Base-by-base conservation (phyloP, 164 flowering plant species). In the Nelumbo lutea region DNA sequence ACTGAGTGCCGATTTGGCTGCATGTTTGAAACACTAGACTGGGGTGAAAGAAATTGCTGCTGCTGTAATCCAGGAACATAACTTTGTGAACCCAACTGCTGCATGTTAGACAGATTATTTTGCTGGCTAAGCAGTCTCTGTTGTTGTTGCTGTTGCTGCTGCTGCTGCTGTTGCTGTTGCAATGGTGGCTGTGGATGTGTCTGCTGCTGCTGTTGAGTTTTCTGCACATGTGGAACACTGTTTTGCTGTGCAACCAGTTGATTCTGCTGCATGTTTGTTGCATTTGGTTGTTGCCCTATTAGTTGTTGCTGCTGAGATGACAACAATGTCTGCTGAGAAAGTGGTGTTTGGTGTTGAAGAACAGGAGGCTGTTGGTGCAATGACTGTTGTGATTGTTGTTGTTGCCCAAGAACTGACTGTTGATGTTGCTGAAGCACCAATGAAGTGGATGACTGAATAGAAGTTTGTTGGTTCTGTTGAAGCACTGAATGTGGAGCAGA, bases 401-500 rank as follows among this genome's bases (percentile, higher is more conserved):
- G 88, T 64, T 82, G 87, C 81, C 96, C 83, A n/a, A 87, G 79
- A 27, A 79, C 80, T 47, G 90, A 70, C 59, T 84, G 96, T 55
- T 74, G 81, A 76, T 88, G 92, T 65, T 87, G 92, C 68, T 86
- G 97, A 79, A 83, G 79, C 72, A 82, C 76, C 44, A 89, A 66
- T 61, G 84, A 80, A 59, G 85, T 61, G 5, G 88, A 66, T 69
- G 85, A 93, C 67, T 79, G 93, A 70, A 76, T 70, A 61, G 90
- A 76, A 27, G 90, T 63, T 67, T 80, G 91, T 70, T 85, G 93
- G 76, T 85, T 90, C 72, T 84, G 90, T 72, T 84, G 90, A 66
- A 87, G 76, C 70, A 75, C 68, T 61, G 90, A 70, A 0, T 79
- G 75, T 62, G 81, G 70, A 68, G 80, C 60, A 46, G 90, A 70